A percentile compares a stretch with the other conserved stretches of the same genome.
phyloP scores from a whole-genome alignment of 441 rosid genomes.

The Euphorbia celastroides region DNA sequence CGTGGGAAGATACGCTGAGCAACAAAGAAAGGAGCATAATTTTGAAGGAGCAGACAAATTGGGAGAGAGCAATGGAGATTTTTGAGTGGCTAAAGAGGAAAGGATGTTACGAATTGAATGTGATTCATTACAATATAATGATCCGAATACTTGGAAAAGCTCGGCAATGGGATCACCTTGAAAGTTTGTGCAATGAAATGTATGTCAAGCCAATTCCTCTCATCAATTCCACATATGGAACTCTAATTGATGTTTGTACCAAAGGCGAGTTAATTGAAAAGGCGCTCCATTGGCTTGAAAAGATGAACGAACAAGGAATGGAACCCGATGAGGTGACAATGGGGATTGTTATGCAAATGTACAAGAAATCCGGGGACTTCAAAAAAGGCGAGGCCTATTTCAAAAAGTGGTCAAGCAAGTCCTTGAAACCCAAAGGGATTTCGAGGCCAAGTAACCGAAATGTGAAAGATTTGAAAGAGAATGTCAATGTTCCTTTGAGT shows the following conservation, averaged over 20 bases:
- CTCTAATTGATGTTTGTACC: slow-evolving; percentile 74
- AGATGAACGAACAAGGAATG: slow-evolving; percentile 65
- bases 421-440: slow-evolving; percentile 24
- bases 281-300: slow-evolving; percentile 69
- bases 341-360: slow-evolving; percentile 76
- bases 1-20: slow-evolving; percentile 67
- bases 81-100: slow-evolving; percentile 81
- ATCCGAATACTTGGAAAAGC: slow-evolving; percentile 70
- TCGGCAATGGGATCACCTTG: slow-evolving; percentile 51
- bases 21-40: slow-evolving; percentile 78
- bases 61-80: slow-evolving; percentile 81
- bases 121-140: slow-evolving; percentile 84
- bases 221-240: slow-evolving; percentile 77
- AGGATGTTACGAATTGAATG: slow-evolving; percentile 61
- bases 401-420: slow-evolving; percentile 61
- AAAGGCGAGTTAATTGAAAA: slow-evolving; percentile 61
- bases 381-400: slow-evolving; percentile 67
- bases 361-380: slow-evolving; percentile 72
- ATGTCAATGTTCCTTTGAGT: slow-evolving; percentile 42
- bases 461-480: slow-evolving; percentile 16
- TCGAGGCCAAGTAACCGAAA: slow-evolving; percentile 1
- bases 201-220: slow-evolving; percentile 37
- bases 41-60: slow-evolving; percentile 70
- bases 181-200: slow-evolving; percentile 69
- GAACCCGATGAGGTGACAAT: slow-evolving; percentile 80